Base-by-base conservation (phyloP, 352 stramenopile species). In the Pythium periplocum region DNA sequence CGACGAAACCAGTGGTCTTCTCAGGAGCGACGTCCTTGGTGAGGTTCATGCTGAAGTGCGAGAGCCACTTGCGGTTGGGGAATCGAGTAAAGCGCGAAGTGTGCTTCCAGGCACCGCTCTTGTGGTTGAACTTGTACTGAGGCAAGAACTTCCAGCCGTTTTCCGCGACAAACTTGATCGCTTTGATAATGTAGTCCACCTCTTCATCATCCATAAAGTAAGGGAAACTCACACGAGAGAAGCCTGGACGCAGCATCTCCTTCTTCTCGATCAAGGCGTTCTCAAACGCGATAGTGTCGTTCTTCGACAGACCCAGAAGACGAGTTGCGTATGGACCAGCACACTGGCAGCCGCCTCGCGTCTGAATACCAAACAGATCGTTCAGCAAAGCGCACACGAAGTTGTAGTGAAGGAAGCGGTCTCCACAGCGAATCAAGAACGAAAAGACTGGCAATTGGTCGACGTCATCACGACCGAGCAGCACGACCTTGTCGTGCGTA, bases 281-380 rank as follows among this genome's bases (percentile, higher is more conserved):
- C 67, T 96, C 80, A 12, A 97, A 69, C 45, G 56, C 54, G 44
- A 72, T 55, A 47, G 78, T 89, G 37, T 63, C 44, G 6, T 69
- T 48, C 45, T 76, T 75, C 35, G 66, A 71, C 47, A 98, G 61
- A 30, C 93, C 91, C 8, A 98, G 74, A n/a, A 98, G 64, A 8
- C 66, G 61, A 54, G 95, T 83, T 17, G 80, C 86, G 59, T 97
- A 98, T 0, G 91, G 93, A 40, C 95, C 95, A 30, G 92, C 87
- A 93, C 43, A 48, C 43, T 48, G 43, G 17, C 43, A 48, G 9
- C 43, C 43, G 17, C 43, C 43, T 11, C 43, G 69, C n/a, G 68
- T 66, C 78, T 98, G 93, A 44, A 98, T 93, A n/a, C 95, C 95
- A 74, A 98, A 98, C 2, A 98, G 62, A 73, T 98, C 95, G 60